Base-by-base conservation (phyloP, 805 yeast species). In the Martiniozyma abietophila region DNA sequence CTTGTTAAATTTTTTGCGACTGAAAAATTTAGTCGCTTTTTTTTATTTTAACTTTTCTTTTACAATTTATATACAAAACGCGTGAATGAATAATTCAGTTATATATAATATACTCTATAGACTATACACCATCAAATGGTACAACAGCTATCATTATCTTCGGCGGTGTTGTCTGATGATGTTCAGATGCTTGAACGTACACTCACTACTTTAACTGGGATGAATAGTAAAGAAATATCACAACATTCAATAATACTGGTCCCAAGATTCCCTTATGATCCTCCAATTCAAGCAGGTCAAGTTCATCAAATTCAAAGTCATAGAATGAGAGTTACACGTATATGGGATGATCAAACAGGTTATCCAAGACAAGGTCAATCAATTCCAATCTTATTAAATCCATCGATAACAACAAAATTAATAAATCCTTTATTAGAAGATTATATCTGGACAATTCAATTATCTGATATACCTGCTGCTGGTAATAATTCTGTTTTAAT, bases 401-500 rank as follows among this genome's bases (percentile, higher is more conserved):
- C 28, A 6, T 8, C 18, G 12, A 21, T 26, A 9, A 27, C 27
- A 17, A 41, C 26, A 14, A 41, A 22, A 35, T 37, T n/a, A 31
- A 27, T 10, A 32, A 37, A 14, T 27, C 46, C 5, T 27, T 34
- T 22, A 4, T 32, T 45, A 36, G 45, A 38, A 42, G 47, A 42
- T 37, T 62, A 47, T 42, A 58, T 56, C 26, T 81, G 88, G 89
- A 67, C 77, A 1, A 47, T 81, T 6, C 80, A 73, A 44, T 62
- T 76, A 18, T 62, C 73, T 5, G 94, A 82, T 54, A 77, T 82
- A 9, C 92, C 92, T 2, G 71, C 77, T 6, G 37, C 37, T 15
- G 88, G 84, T 8, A 89, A 89, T 4, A 67, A 71, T 48, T 68
- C 70, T 53, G 77, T 69, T 35, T 69, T 67, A 17, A 74, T 70